A percentile compares a stretch with the other conserved stretches of the same genome.
These are phyloP conservation scores for Nematodospora anomalae DNA, from an alignment of 1,139 yeast genomes.

Conservation along the genomic window DNA sequence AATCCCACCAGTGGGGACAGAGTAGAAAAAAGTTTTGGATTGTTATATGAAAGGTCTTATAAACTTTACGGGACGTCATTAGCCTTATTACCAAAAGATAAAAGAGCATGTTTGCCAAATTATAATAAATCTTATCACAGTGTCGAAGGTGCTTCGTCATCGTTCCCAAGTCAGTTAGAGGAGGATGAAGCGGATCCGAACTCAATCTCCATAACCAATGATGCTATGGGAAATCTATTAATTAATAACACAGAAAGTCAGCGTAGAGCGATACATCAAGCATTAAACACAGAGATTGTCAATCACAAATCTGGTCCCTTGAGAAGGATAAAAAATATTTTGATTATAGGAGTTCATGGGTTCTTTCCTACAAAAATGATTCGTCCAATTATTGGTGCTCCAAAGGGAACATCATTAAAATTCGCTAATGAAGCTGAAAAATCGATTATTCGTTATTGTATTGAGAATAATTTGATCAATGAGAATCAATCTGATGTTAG, in stretches of 20 bases:
- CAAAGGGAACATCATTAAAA: constrained; percentile 87
- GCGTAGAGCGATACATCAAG: constrained; percentile 12
- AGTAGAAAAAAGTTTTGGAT: constrained; percentile 36
- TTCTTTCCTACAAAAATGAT: constrained; percentile 88
- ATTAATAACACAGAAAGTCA: constrained; percentile 25
- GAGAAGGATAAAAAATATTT: constrained; percentile 48
- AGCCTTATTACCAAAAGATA: constrained; percentile 37
- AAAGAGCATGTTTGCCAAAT: constrained; percentile 47
- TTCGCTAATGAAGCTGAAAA: constrained; percentile 86
- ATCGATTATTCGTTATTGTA: constrained; percentile 72
- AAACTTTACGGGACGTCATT: constrained; percentile 42
- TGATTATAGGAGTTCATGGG: constrained; percentile 93
- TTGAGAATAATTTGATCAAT: constrained; percentile 47
- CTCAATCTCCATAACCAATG: constrained; percentile 41
- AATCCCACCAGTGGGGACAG: constrained; percentile 19
- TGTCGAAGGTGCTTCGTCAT: constrained; percentile 1
- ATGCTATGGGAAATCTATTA: constrained; percentile 46
- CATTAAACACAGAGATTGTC: constrained; percentile 25
- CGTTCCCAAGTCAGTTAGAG: constrained; percentile 25
- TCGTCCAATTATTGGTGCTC: constrained; percentile 85
- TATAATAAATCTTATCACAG: constrained; percentile 31
- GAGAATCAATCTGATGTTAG: constrained; percentile 49
- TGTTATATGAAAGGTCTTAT: constrained; percentile 41
- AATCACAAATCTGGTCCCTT: constrained; percentile 34
- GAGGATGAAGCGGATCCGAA: constrained; percentile 34